A percentile compares a stretch with the other conserved stretches of the same genome.
Conservation (phyloP, 768 basidiomycete species). For the Mycena kentingensis region DNA sequence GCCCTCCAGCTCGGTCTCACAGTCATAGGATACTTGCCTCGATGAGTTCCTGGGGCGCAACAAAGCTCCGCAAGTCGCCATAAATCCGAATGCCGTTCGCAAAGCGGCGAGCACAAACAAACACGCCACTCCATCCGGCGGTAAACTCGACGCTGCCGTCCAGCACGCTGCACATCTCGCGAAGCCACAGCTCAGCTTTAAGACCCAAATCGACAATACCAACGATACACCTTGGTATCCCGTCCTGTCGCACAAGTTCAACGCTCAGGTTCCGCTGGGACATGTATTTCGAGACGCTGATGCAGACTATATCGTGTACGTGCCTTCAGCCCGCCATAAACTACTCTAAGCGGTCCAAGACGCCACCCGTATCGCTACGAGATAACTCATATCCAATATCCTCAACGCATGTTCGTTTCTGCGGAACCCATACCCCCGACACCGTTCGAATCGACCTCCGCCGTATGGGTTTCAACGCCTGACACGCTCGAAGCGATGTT, state of each 20-base stretch:
- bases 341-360: conserved; percentile 30
- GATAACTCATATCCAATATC: conserved; percentile 72
- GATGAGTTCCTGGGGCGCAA: conserved; percentile 75
- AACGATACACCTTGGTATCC: conserved; percentile 66
- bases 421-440: conserved; percentile 52
- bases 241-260: conserved; percentile 71
- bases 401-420: conserved; percentile 62
- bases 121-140: conserved; percentile 34
- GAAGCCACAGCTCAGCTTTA: conserved; percentile 85
- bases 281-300: conserved; percentile 46
- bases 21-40: conserved; percentile 82
- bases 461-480: conserved; percentile 68
- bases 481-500: conserved; percentile 64
- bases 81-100: conserved; percentile 43
- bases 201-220: conserved; percentile 56
- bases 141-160: conserved; percentile 58
- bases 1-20: background rate
- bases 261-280: conserved; percentile 83
- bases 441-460: conserved; percentile 66
- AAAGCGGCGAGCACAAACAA: conserved; percentile 31
- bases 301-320: conserved; percentile 35
- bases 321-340: conserved; percentile 1
- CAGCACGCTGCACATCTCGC: conserved; percentile 73
- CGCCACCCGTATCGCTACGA: conserved; percentile 87
- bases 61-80: conserved; percentile 64